Percentiles rank a stretch among this genome's conserved stretches.
phyloP scores from a whole-genome alignment of 2,329 filamentous ascomycete species.

The Orbilia oligospora region DNA sequence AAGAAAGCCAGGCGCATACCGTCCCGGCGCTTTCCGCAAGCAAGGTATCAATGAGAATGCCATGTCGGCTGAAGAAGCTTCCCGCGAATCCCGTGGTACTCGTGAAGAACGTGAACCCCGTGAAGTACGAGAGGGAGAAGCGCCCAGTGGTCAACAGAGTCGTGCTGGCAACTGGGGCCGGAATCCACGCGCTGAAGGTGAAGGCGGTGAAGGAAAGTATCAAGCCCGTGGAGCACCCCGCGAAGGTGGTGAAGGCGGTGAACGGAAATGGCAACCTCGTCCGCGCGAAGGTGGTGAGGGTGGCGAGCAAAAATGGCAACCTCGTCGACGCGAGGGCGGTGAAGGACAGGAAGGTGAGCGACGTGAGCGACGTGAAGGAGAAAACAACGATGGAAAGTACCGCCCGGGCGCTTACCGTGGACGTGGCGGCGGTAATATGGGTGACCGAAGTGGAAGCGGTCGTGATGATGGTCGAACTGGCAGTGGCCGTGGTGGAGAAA shows the following conservation, averaged over 20 bases:
- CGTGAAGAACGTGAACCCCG: conserved; percentile 45
- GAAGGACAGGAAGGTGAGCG: conserved; percentile 58
- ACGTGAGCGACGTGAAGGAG: conserved; percentile 43
- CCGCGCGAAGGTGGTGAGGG: conserved; percentile 37
- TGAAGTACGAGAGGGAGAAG: conserved; percentile 38
- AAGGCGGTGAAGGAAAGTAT: conserved; percentile 26
- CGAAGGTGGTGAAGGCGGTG: conserved; percentile 21
- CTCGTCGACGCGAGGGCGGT: conserved; percentile 72
- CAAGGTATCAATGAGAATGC: conserved; percentile 34
- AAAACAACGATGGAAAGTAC: conserved; percentile 36
- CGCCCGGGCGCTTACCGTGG: conserved; percentile 45
- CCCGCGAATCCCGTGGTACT: conserved; percentile 49
- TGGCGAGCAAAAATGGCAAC: conserved; percentile 62
- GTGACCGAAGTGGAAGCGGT: conserved; percentile 44
- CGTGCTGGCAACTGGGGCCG: conserved; percentile 39
- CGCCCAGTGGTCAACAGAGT: conserved; percentile 10
- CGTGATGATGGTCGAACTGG: conserved; percentile 41
- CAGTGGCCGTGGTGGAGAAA: conserved; percentile 41
- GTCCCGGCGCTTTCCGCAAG: conserved; percentile 58
- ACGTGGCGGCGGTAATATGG: conserved; percentile 48
- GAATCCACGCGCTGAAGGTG: conserved; percentile 26
- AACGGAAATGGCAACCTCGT: conserved; percentile 72
- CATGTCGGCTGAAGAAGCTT: conserved; percentile 41
- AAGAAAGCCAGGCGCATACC: conserved; percentile 19
- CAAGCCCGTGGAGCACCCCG: conserved; percentile 15